Conservation (phyloP, 768 basidiomycete genomes). For the Chalciporus sphaerocephalus region DNA sequence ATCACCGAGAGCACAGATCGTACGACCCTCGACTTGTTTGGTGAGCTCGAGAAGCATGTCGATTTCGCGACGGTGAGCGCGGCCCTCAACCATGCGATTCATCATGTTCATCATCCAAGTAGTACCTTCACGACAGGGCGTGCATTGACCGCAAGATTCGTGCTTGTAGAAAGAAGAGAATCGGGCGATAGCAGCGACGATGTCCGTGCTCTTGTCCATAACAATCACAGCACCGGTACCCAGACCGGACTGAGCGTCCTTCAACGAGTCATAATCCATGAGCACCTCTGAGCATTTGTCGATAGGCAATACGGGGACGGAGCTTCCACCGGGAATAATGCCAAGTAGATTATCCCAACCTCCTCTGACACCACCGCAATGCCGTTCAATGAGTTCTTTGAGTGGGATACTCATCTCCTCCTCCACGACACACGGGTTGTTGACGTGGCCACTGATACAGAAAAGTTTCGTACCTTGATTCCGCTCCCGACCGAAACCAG, state of each 20-base stretch:
- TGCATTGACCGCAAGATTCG: conserved; percentile 97
- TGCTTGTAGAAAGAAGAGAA: conserved; percentile 98
- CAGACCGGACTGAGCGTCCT: conserved; percentile 93
- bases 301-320: conserved; percentile 88
- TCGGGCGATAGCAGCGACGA: conserved; percentile 89
- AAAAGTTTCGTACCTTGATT: conserved; percentile 97
- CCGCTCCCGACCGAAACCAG: conserved; percentile 82
- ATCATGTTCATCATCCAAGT: conserved; percentile 99
- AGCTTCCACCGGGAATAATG: conserved; percentile 94
- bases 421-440: conserved; percentile 96
- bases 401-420: conserved; percentile 99
- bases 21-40: conserved; percentile 95
- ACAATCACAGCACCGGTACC: conserved; percentile 99
- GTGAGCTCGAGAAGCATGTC: conserved; percentile 97
- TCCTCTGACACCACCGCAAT: conserved; percentile 90
- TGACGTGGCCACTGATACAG: conserved; percentile 96
- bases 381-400: conserved; percentile 91
- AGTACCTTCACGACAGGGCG: conserved; percentile 90
- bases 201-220: conserved; percentile 97
- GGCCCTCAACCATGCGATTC: conserved; percentile 90
- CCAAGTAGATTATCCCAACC: conserved; percentile 97
- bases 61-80: conserved; percentile 89
- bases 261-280: conserved; percentile 98
- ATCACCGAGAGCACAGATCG: conserved; percentile 95
- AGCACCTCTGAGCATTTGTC: conserved; percentile 81